phyloP scores from a whole-genome alignment of 2,329 filamentous ascomycete species.

The Geoglossum cookeanum region DNA sequence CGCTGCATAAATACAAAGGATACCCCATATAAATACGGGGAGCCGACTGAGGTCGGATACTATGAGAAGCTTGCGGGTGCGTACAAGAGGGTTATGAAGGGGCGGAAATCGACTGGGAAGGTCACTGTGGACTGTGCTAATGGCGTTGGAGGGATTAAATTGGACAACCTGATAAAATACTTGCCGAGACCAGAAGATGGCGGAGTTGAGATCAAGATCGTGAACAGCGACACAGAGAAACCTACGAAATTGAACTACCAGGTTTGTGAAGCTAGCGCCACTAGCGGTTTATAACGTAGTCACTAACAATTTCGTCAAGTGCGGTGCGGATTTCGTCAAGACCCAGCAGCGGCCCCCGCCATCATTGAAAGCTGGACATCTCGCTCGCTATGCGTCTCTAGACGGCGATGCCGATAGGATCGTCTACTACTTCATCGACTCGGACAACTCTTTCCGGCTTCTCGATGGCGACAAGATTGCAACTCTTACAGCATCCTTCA shows the following conservation, averaged over 20 bases:
- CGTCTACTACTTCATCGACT: constrained; percentile 84
- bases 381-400: constrained; percentile 71
- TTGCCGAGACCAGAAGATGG: constrained; percentile 48
- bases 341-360: constrained; percentile 84
- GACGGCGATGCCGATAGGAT: constrained; percentile 92
- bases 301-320: constrained; percentile 29
- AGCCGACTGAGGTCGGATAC: constrained; percentile 78
- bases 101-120: constrained; percentile 51
- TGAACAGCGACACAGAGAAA: constrained; percentile 85
- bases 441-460: constrained; percentile 69
- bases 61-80: constrained; percentile 80
- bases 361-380: constrained; percentile 54
- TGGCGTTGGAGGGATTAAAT: constrained; percentile 83
- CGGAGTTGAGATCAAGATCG: constrained; percentile 61
- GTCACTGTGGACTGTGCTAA: constrained; percentile 91
- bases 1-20: constrained; percentile 86
- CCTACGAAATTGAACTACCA: constrained; percentile 79
- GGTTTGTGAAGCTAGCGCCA: constrained; percentile 28
- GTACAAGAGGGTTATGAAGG: constrained; percentile 66
- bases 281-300: not conserved
- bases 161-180: constrained; percentile 69
- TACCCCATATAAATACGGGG: constrained; percentile 71
- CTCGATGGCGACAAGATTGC: constrained; percentile 95
- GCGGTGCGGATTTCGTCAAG: constrained; percentile 93
- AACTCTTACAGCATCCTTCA: constrained; percentile 81